These are phyloP conservation scores for Russula vinacea DNA, from an alignment of 768 basidiomycete genomes.

Conservation along the genomic window DNA sequence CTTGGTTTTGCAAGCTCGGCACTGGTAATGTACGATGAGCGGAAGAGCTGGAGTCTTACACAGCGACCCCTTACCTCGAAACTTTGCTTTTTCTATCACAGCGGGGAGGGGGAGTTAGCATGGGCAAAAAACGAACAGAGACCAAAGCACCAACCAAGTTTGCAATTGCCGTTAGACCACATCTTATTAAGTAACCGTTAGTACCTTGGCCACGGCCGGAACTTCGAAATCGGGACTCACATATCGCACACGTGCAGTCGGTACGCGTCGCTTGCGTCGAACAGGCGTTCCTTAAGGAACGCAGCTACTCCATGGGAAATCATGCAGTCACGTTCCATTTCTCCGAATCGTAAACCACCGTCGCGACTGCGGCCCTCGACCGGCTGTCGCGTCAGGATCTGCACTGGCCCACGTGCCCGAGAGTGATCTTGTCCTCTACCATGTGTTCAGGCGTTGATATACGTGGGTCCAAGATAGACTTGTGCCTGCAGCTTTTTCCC, in stretches of 20 bases:
- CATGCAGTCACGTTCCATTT: slow-evolving; percentile 99
- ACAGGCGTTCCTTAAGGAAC: slow-evolving; percentile 96
- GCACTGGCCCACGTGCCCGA: slow-evolving; percentile 93
- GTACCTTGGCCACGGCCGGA: slow-evolving; percentile 1
- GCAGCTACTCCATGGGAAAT: slow-evolving; percentile 98
- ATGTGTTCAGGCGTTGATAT: slow-evolving; percentile 99
- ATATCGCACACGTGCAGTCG: slow-evolving; percentile 95
- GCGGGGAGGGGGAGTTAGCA: slow-evolving; percentile 23
- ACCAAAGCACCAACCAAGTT: slow-evolving; percentile 63
- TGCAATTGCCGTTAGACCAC: slow-evolving; percentile 95
- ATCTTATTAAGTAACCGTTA: slow-evolving; percentile 46
- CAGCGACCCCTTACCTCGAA: slow-evolving; percentile 52
- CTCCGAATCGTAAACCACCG: slow-evolving; percentile 98
- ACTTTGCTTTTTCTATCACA: slow-evolving; percentile 85
- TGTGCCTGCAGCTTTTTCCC: slow-evolving; percentile 98
- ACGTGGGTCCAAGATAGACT: slow-evolving; percentile 97
- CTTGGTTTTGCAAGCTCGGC: slow-evolving; percentile 96
- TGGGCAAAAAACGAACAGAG: slow-evolving; percentile 5
- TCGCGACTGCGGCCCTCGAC: slow-evolving; percentile 99
- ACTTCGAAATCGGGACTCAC: slow-evolving; percentile 46
- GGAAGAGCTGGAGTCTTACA: background rate
- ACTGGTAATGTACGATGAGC: slow-evolving; percentile 38
- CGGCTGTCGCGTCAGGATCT: slow-evolving; percentile 95
- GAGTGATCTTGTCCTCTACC: slow-evolving; percentile 99
- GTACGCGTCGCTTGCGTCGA: slow-evolving; percentile 90